Base-by-base conservation (phyloP, 371 early-diverging fungal genomes). In the Lichtheimia corymbifera region DNA sequence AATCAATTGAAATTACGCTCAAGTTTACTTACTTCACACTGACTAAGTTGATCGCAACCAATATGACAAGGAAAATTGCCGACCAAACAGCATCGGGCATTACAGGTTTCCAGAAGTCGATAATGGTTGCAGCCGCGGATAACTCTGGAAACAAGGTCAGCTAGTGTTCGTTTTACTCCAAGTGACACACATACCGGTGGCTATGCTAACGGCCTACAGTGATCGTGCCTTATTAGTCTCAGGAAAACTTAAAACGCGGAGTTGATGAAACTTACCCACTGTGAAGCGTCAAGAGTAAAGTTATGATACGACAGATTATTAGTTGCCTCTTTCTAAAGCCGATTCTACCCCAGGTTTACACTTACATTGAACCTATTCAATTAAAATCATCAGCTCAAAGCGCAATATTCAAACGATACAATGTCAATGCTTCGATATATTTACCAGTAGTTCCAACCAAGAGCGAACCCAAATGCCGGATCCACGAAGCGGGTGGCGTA, bases 401-500 rank as follows among this genome's bases (percentile, higher is more conserved):
- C 9, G 11, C 6, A 35, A 35, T 35, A 1, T 7, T 7, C 28
- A 4, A 28, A 28, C 0, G 28, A 28, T 28, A 28, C 7, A 28
- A 4, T 6, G 9, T 35, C 5, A 9, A 35, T 35, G 35, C 35
- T 11, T 35, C 0, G 35, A 35, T 35, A 11, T 35, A 35, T 17
- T 72, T 74, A 74, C 79, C 80, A 73, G 47, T 77, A 90, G 60
- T 86, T 84, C 77, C 77, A 77, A 81, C 88, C 58, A 82, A 88
- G 61, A 83, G 84, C 89, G 77, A 93, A 93, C 5, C 90, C 91
- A 17, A 92, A 79, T 2, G 93, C 84, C 11, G 91, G 91, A 57
- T 94, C 94, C 17, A 93, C 82, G 60, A 94, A 93, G 20, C 94
- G 86, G 18, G 86, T 82, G 12, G 91, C 94, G 71, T 91, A 91